Percentiles rank a stretch among this genome's conserved stretches.
Conservation (phyloP, 192 early-diverging fungal genomes). For the Coemansia aciculifera region DNA sequence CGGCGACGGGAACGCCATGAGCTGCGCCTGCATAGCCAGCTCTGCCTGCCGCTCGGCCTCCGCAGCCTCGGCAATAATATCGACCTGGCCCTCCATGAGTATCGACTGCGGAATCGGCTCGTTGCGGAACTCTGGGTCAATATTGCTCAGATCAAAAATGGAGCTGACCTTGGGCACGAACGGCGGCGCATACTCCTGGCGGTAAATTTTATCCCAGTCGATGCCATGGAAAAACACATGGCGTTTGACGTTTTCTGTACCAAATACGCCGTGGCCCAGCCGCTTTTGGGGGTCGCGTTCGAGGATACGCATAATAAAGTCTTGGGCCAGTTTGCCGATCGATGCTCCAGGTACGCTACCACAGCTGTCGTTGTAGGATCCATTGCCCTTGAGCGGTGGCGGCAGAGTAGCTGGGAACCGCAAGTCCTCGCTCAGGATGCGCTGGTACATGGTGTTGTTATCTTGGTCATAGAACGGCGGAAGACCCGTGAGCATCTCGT, state of each 20-base stretch:
- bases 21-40: slow-evolving; percentile 26
- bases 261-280: slow-evolving; percentile 58
- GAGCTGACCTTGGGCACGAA: slow-evolving; percentile 61
- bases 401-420: slow-evolving; percentile 27
- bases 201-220: slow-evolving; percentile 63
- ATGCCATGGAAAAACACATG: slow-evolving; percentile 61
- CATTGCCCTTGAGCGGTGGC: slow-evolving; percentile 11
- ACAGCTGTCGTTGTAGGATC: slow-evolving; percentile 2
- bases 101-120: slow-evolving; percentile 39
- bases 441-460: slow-evolving; percentile 28
- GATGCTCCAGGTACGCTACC: slow-evolving; percentile 3
- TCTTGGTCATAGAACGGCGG: slow-evolving; percentile 59
- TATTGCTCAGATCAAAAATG: slow-evolving; percentile 39
- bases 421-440: slow-evolving; percentile 26
- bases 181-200: slow-evolving; percentile 60
- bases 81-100: slow-evolving; percentile 24
- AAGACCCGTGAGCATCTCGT: slow-evolving; percentile 59
- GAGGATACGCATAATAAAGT: slow-evolving; percentile 47
- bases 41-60: slow-evolving; percentile 31
- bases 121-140: slow-evolving; percentile 47
- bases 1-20: slow-evolving; percentile 27
- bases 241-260: slow-evolving; percentile 57
- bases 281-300: slow-evolving; percentile 59
- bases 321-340: slow-evolving; percentile 11
- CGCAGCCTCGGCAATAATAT: slow-evolving; percentile 19